A percentile compares a stretch with the other conserved stretches of the same genome.
Conservation (phyloP, 768 basidiomycete genomes). For the Hortiboletus campestris region DNA sequence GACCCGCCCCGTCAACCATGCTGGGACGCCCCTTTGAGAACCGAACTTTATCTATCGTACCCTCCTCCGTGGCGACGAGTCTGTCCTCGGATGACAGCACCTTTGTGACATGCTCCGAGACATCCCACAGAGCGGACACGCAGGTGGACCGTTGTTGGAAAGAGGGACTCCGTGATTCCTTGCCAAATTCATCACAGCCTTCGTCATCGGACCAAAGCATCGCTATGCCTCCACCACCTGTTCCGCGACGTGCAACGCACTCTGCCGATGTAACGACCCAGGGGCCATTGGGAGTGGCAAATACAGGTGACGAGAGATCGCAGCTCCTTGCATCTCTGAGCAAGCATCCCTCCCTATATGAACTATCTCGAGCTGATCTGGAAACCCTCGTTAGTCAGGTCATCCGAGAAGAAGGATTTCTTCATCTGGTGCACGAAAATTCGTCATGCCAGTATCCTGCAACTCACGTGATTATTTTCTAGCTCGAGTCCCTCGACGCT, state of each 20-base stretch:
- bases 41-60: background rate
- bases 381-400: conserved; percentile 59
- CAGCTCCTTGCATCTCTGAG: conserved; percentile 40
- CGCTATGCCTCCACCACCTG: conserved; percentile 32
- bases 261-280: conserved; percentile 1
- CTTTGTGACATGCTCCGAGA: conserved; percentile 30
- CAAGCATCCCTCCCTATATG: conserved; percentile 49
- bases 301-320: conserved; percentile 7
- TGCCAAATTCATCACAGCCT: conserved; percentile 35
- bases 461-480: conserved; percentile 15
- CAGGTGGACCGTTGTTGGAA: background rate
- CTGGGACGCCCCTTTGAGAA: background rate
- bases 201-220: conserved; percentile 26
- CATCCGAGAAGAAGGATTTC: conserved; percentile 74
- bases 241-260: conserved; percentile 18
- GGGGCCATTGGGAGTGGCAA: conserved; percentile 6
- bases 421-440: conserved; percentile 55
- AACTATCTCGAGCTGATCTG: conserved; percentile 48
- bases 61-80: conserved; percentile 9
- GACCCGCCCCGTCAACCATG: conserved; percentile 1
- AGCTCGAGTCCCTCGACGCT: conserved; percentile 54
- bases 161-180: conserved; percentile 10
- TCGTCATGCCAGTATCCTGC: background rate
- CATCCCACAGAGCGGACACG: conserved; percentile 8
- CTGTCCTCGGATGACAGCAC: conserved; percentile 28